Evolutionary conservation across 169 alveolate genomes (phyloP).

Genomic region (Eimeria falciformis): DNA sequence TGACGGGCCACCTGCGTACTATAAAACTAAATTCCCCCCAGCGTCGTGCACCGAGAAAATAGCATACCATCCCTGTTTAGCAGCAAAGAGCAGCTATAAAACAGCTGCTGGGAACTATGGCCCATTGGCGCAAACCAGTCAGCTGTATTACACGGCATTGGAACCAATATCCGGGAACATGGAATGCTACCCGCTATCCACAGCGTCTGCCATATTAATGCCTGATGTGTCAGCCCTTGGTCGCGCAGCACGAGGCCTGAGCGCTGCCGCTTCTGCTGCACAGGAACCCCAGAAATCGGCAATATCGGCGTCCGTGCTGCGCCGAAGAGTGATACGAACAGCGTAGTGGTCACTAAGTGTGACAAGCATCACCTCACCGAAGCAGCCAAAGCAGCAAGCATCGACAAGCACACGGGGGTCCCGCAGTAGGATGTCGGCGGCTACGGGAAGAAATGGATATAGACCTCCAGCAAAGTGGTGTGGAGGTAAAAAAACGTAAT

Average conservation of each 20-base stretch:
- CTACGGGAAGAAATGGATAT: constrained; percentile 84
- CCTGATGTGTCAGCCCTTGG: not conserved
- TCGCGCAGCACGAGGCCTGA: not conserved
- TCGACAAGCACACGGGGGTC: constrained; percentile 88
- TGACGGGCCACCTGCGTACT: no score
- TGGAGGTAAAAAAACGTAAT: constrained; percentile 92
- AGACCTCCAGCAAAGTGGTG: constrained; percentile 84
- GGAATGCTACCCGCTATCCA: no score
- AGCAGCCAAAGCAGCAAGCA: constrained; percentile 83
- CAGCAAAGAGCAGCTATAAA: no score
- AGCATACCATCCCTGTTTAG: no score
- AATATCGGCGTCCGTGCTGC: constrained; percentile 76
- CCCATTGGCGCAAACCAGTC: no score
- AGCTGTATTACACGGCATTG: no score
- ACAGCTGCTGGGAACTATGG: no score
- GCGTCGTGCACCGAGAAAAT: no score
- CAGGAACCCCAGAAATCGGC: constrained; percentile 72
- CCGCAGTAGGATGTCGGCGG: constrained; percentile 88
- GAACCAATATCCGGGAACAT: no score
- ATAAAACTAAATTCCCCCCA: no score
- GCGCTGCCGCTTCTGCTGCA: constrained; percentile 70
- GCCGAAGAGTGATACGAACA: constrained; percentile 85
- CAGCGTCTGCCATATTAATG: no score
- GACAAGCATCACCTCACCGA: constrained; percentile 88
- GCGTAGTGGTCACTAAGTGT: constrained; percentile 93